Base-by-base conservation (phyloP, 352 stramenopile genomes). In the Phytophthora capsici region DNA sequence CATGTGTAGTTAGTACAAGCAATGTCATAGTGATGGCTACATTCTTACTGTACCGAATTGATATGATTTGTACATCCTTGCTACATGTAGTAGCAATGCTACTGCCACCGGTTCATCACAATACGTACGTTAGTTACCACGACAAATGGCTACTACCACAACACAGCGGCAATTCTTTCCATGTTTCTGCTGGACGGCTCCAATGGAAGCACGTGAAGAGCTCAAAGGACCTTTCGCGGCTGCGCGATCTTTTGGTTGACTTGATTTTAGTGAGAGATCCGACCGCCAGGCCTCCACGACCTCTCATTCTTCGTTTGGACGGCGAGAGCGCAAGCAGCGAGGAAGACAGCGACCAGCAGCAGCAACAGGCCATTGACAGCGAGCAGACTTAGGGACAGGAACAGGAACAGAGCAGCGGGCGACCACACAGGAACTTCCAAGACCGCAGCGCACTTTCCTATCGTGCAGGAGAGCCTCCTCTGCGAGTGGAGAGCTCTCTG, bases 281-380 rank as follows among this genome's bases (percentile, higher is more conserved):
- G 40, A 2, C 22, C 36, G 44, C 45, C 55, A 54, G 30, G 37
- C 30, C 49, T 1, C 28, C 5, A 8, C n/a, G 25, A 5, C 57
- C 20, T 13, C 19, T 41, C 60, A 69, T 63, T 69, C 60, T 69
- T 63, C 40, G 53, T 57, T 69, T 63, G 51, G 50, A 52, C 38
- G 26, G 37, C 51, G 13, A 64, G 41, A 50, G 62, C 62, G 45
- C 52, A 36, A 63, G 23, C 36, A 46, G 44, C 45, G 62, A 43
- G 47, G 55, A 50, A 51, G 36, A 37, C 19, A 66, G 58, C 48
- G 57, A 52, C 51, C 37, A 69, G 45, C 53, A 64, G 61, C 53
- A 43, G 32, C 22, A 53, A 48, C 25, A 28, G 25, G 28, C 22
- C 22, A 54, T 60, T 32, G 14, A 49, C 25, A 50, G 49, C 37